A percentile compares a stretch with the other conserved stretches of the same genome.
These are phyloP conservation scores for Aristolochia californica DNA, from an alignment of 164 flowering plant genomes.

Conservation along the genomic window DNA sequence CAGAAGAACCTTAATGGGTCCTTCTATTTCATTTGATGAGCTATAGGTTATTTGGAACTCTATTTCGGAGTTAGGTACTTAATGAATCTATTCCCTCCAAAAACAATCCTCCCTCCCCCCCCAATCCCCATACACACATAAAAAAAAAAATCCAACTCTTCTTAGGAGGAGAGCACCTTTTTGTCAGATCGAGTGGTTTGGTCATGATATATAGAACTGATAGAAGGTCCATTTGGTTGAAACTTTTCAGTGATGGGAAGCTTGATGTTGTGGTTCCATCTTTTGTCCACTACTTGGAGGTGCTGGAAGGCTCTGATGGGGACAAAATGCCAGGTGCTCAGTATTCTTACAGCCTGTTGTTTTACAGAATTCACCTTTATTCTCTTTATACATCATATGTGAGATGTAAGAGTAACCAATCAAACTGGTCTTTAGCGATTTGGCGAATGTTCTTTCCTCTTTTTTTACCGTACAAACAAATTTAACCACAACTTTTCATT, in stretches of 20 bases:
- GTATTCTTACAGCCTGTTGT: not conserved
- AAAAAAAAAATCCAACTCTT: no score
- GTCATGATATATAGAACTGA: not conserved
- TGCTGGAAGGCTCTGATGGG: conserved; percentile 97
- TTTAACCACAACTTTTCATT: no score
- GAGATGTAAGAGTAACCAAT: no score
- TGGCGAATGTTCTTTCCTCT: not conserved
- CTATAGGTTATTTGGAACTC: no score
- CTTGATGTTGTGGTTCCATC: conserved; percentile 95
- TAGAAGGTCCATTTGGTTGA: not conserved
- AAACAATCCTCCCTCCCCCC: no score
- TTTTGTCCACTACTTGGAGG: conserved; percentile 96
- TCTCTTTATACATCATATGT: no score
- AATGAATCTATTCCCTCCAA: no score
- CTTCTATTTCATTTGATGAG: no score
- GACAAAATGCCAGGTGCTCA: conserved; percentile 83
- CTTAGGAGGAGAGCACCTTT: no score
- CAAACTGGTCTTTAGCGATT: not conserved
- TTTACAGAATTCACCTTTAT: conserved; percentile 1
- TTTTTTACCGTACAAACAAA: not conserved
- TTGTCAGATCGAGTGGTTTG: not conserved
- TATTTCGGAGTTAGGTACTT: no score
- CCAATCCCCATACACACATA: no score
- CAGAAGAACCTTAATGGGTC: no score
- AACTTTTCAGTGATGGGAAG: conserved; percentile 75